Conservation (phyloP, 805 yeast genomes). For the Ogataea philodendri region DNA sequence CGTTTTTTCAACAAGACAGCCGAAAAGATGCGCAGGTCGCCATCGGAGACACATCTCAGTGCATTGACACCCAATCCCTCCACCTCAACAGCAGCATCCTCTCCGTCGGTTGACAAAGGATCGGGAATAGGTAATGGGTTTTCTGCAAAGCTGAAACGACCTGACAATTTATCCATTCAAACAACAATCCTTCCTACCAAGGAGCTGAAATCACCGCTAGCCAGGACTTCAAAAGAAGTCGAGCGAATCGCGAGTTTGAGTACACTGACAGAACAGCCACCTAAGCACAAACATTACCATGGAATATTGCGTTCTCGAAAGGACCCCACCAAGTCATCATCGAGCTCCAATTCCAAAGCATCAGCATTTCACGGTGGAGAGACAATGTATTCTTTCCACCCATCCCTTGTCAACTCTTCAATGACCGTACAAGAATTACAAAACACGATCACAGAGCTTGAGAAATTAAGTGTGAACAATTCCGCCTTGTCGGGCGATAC, state of each 20-base stretch:
- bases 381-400: constrained; percentile 38
- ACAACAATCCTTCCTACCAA: constrained; percentile 26
- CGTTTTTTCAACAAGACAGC: constrained; percentile 23
- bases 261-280: constrained; percentile 13
- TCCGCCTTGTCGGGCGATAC: constrained; percentile 34
- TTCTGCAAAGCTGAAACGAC: constrained; percentile 28
- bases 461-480: constrained; percentile 28
- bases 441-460: constrained; percentile 32
- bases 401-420: constrained; percentile 26
- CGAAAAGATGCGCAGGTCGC: constrained; percentile 24
- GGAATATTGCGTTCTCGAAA: constrained; percentile 30
- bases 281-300: constrained; percentile 30
- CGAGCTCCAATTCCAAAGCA: constrained; percentile 38
- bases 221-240: constrained; percentile 32
- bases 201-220: constrained; percentile 32
- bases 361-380: constrained; percentile 33
- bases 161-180: constrained; percentile 30
- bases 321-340: constrained; percentile 36
- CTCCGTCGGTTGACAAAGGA: constrained; percentile 12
- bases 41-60: constrained; percentile 11
- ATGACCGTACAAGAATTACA: constrained; percentile 32
- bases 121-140: constrained; percentile 9
- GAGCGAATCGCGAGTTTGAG: constrained; percentile 31
- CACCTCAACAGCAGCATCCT: constrained; percentile 4
- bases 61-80: constrained; percentile 1